Conservation (phyloP, 768 basidiomycete species). For the Leucocoprinus leucothites region DNA sequence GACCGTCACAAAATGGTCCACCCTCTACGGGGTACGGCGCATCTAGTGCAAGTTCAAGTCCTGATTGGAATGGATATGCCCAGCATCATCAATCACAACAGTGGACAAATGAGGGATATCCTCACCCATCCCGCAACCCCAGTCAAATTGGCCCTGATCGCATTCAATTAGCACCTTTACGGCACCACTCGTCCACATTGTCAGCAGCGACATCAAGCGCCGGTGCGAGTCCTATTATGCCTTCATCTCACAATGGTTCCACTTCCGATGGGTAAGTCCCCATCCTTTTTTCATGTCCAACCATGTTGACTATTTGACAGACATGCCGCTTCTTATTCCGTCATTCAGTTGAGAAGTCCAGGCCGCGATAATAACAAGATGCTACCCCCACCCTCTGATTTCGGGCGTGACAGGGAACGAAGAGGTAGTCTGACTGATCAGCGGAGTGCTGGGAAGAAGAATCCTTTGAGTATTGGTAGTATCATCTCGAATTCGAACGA, state of each 20-base stretch:
- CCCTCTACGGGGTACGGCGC: conserved; percentile 18
- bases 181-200: conserved; percentile 18
- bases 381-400: conserved; percentile 15
- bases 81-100: conserved; percentile 16
- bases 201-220: conserved; percentile 5
- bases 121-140: not conserved
- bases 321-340: conserved; percentile 14
- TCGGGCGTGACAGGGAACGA: conserved; percentile 19
- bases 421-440: conserved; percentile 15
- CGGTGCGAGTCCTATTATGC: conserved; percentile 13
- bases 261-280: conserved; percentile 5
- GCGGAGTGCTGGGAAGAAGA: conserved; percentile 46
- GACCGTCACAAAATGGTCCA: conserved; percentile 19
- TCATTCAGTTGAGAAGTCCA: conserved; percentile 34
- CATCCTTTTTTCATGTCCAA: not conserved
- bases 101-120: conserved; percentile 5
- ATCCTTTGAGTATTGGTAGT: conserved; percentile 65
- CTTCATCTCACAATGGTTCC: conserved; percentile 8
- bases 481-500: conserved; percentile 55
- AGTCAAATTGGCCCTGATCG: conserved; percentile 25
- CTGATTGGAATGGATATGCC: conserved; percentile 16
- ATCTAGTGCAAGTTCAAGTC: conserved; percentile 7
- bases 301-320: not conserved
- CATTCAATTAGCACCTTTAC: conserved; percentile 57
- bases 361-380: conserved; percentile 25